Percentiles rank a stretch among this genome's conserved stretches.
Evolutionary conservation across 192 early-diverging fungal species (phyloP).

Genomic region (Chytriomyces confervae): DNA sequence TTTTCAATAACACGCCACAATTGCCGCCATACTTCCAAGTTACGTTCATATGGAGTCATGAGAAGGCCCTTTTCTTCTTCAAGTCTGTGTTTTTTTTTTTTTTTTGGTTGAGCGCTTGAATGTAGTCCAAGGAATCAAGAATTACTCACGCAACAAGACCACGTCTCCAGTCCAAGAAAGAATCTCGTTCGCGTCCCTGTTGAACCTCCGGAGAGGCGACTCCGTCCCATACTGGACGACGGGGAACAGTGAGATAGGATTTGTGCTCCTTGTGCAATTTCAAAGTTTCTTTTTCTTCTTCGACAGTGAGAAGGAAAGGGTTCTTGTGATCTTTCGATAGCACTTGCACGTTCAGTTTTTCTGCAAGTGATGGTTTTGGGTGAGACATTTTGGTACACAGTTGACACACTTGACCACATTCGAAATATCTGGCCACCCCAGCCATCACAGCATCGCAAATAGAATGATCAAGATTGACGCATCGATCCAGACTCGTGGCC

Average conservation of each 20-base stretch:
- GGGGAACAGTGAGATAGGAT: constrained; percentile 80
- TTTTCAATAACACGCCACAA: constrained; percentile 98
- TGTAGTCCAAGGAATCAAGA: not conserved
- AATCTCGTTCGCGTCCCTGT: constrained; percentile 79
- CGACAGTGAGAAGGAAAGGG: constrained; percentile 79
- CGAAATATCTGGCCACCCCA: no score
- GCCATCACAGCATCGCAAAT: no score
- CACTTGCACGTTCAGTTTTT: constrained; percentile 84
- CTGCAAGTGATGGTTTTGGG: constrained; percentile 37
- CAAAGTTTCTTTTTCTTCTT: constrained; percentile 80
- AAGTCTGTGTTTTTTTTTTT: constrained; percentile 51
- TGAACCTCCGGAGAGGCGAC: constrained; percentile 82
- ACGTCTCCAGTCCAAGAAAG: constrained; percentile 93
- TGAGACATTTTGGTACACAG: no score
- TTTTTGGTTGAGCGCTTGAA: no score
- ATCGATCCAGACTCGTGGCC: no score
- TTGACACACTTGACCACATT: no score
- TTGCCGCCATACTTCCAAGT: constrained; percentile 98
- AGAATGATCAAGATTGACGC: no score
- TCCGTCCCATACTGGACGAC: constrained; percentile 86
- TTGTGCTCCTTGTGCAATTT: constrained; percentile 78
- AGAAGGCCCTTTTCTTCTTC: constrained; percentile 93
- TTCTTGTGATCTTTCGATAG: constrained; percentile 72
- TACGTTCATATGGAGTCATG: constrained; percentile 97
- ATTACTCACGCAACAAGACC: constrained; percentile 69